These are phyloP conservation scores for Cupressus sempervirens DNA, from an alignment of 75 land plant genomes.

Conservation along the genomic window DNA sequence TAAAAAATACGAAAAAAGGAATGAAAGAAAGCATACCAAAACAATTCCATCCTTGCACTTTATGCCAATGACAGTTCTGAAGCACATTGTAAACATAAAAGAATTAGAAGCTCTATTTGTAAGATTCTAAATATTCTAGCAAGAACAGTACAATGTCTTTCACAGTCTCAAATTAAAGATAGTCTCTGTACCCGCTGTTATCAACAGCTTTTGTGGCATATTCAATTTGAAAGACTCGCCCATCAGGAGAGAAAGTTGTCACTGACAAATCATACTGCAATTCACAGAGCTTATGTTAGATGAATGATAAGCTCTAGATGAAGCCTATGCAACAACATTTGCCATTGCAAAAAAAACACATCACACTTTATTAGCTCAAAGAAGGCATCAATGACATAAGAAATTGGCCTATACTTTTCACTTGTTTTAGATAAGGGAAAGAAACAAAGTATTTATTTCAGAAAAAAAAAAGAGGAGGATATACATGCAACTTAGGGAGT, in stretches of 20 bases:
- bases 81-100: constrained; percentile 9
- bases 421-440: neutral
- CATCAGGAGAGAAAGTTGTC: constrained; percentile 98
- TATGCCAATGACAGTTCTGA: constrained; percentile 87
- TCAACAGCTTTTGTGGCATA: constrained; percentile 98
- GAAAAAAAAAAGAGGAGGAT: neutral
- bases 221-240: constrained; percentile 97
- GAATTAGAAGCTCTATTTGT: neutral
- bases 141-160: neutral
- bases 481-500: neutral
- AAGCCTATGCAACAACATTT: neutral
- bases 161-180: neutral
- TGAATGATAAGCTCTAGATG: neutral
- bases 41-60: constrained; percentile 98
- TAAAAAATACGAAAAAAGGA: neutral
- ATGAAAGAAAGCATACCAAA: constrained; percentile 44
- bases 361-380: neutral
- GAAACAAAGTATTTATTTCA: neutral
- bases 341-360: neutral
- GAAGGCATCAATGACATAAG: neutral
- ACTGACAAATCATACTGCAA: constrained; percentile 89
- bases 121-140: neutral
- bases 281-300: constrained; percentile 2
- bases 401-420: neutral
- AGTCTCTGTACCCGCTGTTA: constrained; percentile 74